Evolutionary conservation across 495 filamentous ascomycete species (phyloP).

Genomic region (Penicillium desertorum): DNA sequence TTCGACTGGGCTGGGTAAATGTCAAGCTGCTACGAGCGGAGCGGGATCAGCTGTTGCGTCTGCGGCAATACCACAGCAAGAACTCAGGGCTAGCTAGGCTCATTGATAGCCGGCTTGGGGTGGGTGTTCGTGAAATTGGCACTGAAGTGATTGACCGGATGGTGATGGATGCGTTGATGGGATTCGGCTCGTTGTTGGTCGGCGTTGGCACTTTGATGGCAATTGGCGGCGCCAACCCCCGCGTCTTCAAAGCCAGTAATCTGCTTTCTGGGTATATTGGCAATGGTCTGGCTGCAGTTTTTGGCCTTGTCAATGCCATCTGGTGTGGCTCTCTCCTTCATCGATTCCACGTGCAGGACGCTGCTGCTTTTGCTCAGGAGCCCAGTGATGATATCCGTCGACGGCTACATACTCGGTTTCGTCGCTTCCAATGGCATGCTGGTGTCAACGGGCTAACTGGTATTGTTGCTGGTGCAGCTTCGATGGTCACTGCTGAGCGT

Average conservation of each 20-base stretch:
- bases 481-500: slow-evolving; percentile 47
- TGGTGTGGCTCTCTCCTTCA: slow-evolving; percentile 45
- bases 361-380: slow-evolving; percentile 14
- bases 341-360: slow-evolving; percentile 37
- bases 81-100: slow-evolving; percentile 18
- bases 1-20: slow-evolving; percentile 44
- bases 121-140: slow-evolving; percentile 44
- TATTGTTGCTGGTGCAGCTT: slow-evolving; percentile 49
- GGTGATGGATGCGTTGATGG: slow-evolving; percentile 49
- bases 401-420: slow-evolving; percentile 36
- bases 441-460: slow-evolving; percentile 43
- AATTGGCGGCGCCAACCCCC: slow-evolving; percentile 44
- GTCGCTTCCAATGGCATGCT: slow-evolving; percentile 43
- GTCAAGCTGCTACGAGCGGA: slow-evolving; percentile 42
- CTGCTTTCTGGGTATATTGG: slow-evolving; percentile 51
- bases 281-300: slow-evolving; percentile 45
- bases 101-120: slow-evolving; percentile 36
- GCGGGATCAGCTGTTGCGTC: slow-evolving; percentile 28
- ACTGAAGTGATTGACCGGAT: slow-evolving; percentile 50
- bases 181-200: slow-evolving; percentile 46
- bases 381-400: slow-evolving; percentile 26
- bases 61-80: slow-evolving; percentile 19
- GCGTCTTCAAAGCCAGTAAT: slow-evolving; percentile 45
- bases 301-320: slow-evolving; percentile 43
- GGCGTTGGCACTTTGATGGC: slow-evolving; percentile 52